Base-by-base conservation (phyloP, 441 rosid genomes). In the Pelargonium citronellum region DNA sequence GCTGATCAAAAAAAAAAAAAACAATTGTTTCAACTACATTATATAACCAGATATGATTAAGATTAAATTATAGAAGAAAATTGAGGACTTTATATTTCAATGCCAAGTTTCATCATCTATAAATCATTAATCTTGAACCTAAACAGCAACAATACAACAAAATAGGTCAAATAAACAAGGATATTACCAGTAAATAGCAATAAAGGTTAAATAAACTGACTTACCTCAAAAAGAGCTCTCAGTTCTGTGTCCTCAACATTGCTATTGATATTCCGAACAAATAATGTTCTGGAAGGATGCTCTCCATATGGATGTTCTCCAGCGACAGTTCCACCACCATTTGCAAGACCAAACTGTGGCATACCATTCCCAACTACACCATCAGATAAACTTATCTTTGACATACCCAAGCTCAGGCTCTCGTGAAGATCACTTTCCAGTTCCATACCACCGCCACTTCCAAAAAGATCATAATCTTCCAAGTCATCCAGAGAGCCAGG, bases 271-370 rank as follows among this genome's bases (percentile, higher is more conserved):
- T 91, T 91, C 67, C 95, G 86, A 19, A 91, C 97, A 83, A 89
- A 91, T 44, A 91, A 72, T 47, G 97, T 91, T 77, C 97, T 84
- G 17, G 97, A 91, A 79, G 95, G 97, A 77, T 91, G 95, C 79
- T 91, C 97, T 49, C 95, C 97, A 57, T 83, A 87, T 5, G 97
- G 97, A 78, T 91, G 93, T 57, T 91, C 97, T 64, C 93, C 91
- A 58, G 27, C 64, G 22, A 58, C 13, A 20, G 87, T 76, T 57
- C 87, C 93, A 62, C 75, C 70, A 44, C 87, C 89, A 82, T 84
- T 91, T 39, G 92, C 39, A 30, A 84, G 77, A 78, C 77, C 75
- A 67, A 78, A 88, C 9, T 77, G 95, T 47, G 83, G 79, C 71
- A 87, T 69, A 11, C 85, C 86, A 76, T 84, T 86, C 67, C 84